Base-by-base conservation (phyloP, 345 rosid species). In the Schrenkiella parvula region DNA sequence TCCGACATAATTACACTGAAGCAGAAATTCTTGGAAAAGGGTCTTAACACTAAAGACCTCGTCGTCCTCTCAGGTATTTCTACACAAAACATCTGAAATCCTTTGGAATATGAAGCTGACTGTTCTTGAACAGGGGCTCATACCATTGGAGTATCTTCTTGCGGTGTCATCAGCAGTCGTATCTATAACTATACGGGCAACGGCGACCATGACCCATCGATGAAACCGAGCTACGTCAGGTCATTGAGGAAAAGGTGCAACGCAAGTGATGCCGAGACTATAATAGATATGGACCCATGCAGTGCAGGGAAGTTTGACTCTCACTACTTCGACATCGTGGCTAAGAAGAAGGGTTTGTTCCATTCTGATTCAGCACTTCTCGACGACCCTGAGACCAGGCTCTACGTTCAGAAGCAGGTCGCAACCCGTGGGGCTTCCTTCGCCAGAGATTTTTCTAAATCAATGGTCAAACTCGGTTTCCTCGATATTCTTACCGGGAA, bases 21-120 rank as follows among this genome's bases (percentile, higher is more conserved):
- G 51, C 51, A 80, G 44, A 64, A 43, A 25, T 84, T 87, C 48
- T 58, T 66, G 14, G 73, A 56, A n/a, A 77, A 77, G 74, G 88
- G 91, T 17, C 75, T 87, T 29, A 80, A 43, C 75, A 42, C 42
- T 4, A 83, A 83, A 72, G 91, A 87, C 75, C 75, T 84, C 0
- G 86, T 61, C 0, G 91, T 87, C 21, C n/a, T n/a, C 21, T 80
- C 85, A 46, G 91, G 91, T 82, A 68, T 42, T 42, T 42, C 18
- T 5, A 17, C 17, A 9, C 19, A 32, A 84, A 84, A 39, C 43
- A 39, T 39, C 4, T 52, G 14, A 25, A 26, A n/a, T n/a, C n/a
- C n/a, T n/a, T n/a, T n/a, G 2, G 4, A 14, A 10, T 10, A 35
- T 35, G 39, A 10, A 35, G 13, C 32, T 50, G 17, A 23, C 1